Percentiles rank a stretch among this genome's conserved stretches.
phyloP scores from a whole-genome alignment of 495 filamentous ascomycete genomes.

The Monascus purpureus region DNA sequence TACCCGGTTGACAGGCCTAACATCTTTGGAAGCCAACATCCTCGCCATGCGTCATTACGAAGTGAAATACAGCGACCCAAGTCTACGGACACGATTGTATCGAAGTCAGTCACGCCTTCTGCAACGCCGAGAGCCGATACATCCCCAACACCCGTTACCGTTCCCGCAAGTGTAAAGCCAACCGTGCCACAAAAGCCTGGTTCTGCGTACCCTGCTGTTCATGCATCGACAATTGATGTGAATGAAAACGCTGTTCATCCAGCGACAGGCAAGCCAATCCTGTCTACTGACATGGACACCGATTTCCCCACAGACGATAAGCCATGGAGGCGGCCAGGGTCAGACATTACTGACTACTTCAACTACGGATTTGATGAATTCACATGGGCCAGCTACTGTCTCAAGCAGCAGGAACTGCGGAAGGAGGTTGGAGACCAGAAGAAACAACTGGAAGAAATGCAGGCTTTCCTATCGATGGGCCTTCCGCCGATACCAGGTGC shows the following conservation, averaged over 20 bases:
- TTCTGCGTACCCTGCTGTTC: constrained; percentile 47
- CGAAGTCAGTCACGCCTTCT: constrained; percentile 19
- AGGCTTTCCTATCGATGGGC: constrained; percentile 65
- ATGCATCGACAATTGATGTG: constrained; percentile 71
- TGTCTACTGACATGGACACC: constrained; percentile 59
- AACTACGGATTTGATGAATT: constrained; percentile 99
- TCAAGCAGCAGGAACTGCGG: constrained; percentile 69
- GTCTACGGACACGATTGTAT: constrained; percentile 30
- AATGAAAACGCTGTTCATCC: constrained; percentile 70
- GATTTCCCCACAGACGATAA: constrained; percentile 72
- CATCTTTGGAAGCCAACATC: constrained; percentile 26
- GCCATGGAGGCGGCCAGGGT: constrained; percentile 91
- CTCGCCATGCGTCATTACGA: constrained; percentile 33
- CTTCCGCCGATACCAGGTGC: constrained; percentile 59
- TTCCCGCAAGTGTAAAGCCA: constrained; percentile 17
- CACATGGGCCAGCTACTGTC: constrained; percentile 89
- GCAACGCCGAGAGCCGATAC: constrained; percentile 30
- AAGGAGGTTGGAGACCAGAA: constrained; percentile 63
- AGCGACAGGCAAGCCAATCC: constrained; percentile 56
- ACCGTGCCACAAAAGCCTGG: constrained; percentile 37
- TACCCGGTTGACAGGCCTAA: background rate
- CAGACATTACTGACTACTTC: constrained; percentile 93
- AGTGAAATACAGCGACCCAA: constrained; percentile 51
- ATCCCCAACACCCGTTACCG: constrained; percentile 23
- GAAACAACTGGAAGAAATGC: constrained; percentile 79